Conservation (phyloP, 2,329 filamentous ascomycete genomes). For the Ascosphaera aggregata region DNA sequence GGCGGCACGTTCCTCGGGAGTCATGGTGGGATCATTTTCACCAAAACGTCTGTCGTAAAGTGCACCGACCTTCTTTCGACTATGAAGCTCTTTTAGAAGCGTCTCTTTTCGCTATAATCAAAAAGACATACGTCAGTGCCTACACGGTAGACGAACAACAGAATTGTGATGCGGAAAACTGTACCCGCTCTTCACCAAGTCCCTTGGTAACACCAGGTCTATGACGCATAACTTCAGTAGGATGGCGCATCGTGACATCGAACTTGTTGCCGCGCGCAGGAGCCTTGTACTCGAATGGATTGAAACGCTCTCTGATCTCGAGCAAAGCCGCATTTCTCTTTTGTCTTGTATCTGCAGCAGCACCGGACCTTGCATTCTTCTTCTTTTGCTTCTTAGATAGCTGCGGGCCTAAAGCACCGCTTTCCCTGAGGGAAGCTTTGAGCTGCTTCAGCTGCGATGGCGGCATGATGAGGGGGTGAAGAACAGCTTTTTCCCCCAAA, state of each 20-base stretch:
- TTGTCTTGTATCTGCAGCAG: conserved; percentile 48
- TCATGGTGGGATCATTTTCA: conserved; percentile 86
- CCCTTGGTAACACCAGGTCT: conserved; percentile 70
- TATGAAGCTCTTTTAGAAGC: conserved; percentile 71
- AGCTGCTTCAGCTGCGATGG: conserved; percentile 92
- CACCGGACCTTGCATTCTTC: conserved; percentile 42
- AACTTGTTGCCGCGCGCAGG: conserved; percentile 61
- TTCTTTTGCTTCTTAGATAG: conserved; percentile 91
- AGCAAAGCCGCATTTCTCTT: conserved; percentile 57
- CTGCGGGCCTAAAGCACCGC: conserved; percentile 74
- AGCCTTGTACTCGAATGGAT: conserved; percentile 86
- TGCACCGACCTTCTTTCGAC: conserved; percentile 73
- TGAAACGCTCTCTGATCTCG: conserved; percentile 85
- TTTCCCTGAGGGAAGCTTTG: conserved; percentile 71
- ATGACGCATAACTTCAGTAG: conserved; percentile 32
- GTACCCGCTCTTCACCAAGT: conserved; percentile 59
- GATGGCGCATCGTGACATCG: conserved; percentile 45
- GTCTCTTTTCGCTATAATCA: conserved; percentile 45
- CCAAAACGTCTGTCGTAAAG: conserved; percentile 86
- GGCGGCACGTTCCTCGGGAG: conserved; percentile 74
- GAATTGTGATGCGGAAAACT: neutral
- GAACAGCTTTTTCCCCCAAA: too few relatives aligned
- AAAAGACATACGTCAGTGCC: conserved; percentile 1
- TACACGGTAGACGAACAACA: conserved; percentile 1
- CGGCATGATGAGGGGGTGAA: conserved; percentile 55